These are phyloP conservation scores for Colletotrichum sp. DNA, from an alignment of 2,329 filamentous ascomycete genomes.

Conservation along the genomic window DNA sequence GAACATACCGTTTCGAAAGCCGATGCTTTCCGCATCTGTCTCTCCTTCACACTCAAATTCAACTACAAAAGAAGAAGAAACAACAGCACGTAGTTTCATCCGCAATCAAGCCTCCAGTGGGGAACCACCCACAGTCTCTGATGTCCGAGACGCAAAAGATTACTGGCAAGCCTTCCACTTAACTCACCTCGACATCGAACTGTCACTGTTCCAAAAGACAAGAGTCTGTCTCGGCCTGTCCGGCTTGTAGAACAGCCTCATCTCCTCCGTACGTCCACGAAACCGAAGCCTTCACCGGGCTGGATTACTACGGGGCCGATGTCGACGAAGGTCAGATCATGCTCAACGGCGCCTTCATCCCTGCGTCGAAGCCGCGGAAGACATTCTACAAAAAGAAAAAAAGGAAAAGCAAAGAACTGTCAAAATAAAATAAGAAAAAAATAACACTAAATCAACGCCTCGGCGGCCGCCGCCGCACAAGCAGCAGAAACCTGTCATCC, in stretches of 20 bases:
- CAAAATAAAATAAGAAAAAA: neutral
- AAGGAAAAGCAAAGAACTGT: neutral
- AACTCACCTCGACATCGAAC: neutral
- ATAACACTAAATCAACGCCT: neutral
- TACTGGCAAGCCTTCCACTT: neutral
- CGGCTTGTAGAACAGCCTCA: neutral
- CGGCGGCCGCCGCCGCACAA: neutral
- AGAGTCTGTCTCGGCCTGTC: neutral
- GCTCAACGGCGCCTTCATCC: neutral
- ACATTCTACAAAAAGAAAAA: neutral
- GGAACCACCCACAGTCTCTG: neutral
- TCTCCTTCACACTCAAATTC: neutral
- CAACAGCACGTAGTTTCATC: neutral
- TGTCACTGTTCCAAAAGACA: neutral
- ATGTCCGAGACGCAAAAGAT: neutral
- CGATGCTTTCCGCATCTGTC: neutral
- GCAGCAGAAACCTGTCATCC: neutral
- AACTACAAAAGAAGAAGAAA: neutral
- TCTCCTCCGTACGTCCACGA: neutral
- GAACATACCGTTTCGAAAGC: neutral
- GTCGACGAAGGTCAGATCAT: neutral
- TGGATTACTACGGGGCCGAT: neutral
- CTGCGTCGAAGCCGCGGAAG: neutral
- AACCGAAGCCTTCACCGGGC: neutral
- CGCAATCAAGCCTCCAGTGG: neutral